phyloP scores from a whole-genome alignment of 352 stramenopile genomes.

The Phytophthora sojae region DNA sequence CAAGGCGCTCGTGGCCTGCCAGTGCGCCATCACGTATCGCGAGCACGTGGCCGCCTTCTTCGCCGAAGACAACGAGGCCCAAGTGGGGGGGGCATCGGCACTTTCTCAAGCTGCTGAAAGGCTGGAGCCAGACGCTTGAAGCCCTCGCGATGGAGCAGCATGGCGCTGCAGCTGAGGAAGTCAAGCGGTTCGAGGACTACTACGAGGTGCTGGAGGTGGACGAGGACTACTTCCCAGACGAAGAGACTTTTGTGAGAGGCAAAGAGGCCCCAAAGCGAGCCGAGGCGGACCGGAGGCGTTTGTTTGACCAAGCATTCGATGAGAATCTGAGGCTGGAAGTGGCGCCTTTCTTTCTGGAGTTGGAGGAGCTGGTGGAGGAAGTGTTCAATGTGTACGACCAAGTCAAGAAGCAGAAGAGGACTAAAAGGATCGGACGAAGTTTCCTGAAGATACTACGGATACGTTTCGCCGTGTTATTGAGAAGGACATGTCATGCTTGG shows the following conservation, averaged over 20 bases:
- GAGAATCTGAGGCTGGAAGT: slow-evolving; percentile 29
- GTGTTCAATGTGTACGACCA: slow-evolving; percentile 29
- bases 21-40: slow-evolving; percentile 15
- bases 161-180: neutral
- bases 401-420: slow-evolving; percentile 32
- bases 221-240: slow-evolving; percentile 21
- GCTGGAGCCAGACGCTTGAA: slow-evolving; percentile 1
- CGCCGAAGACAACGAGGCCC: neutral
- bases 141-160: neutral
- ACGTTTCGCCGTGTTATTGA: slow-evolving; percentile 7
- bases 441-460: neutral
- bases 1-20: slow-evolving; percentile 20
- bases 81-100: neutral
- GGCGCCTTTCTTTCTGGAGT: slow-evolving; percentile 29
- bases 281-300: neutral
- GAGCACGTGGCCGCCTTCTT: slow-evolving; percentile 19
- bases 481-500: slow-evolving; percentile 27
- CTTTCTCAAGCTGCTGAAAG: slow-evolving; percentile 4
- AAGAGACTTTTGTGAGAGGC: slow-evolving; percentile 1
- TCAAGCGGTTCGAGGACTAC: slow-evolving; percentile 17
- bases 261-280: neutral
- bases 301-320: slow-evolving; percentile 27
- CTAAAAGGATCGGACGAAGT: neutral
- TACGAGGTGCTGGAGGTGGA: slow-evolving; percentile 24
- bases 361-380: slow-evolving; percentile 20